Base-by-base conservation (phyloP, 1,284 basidiomycete genomes). In the Takashimella tepidaria region DNA sequence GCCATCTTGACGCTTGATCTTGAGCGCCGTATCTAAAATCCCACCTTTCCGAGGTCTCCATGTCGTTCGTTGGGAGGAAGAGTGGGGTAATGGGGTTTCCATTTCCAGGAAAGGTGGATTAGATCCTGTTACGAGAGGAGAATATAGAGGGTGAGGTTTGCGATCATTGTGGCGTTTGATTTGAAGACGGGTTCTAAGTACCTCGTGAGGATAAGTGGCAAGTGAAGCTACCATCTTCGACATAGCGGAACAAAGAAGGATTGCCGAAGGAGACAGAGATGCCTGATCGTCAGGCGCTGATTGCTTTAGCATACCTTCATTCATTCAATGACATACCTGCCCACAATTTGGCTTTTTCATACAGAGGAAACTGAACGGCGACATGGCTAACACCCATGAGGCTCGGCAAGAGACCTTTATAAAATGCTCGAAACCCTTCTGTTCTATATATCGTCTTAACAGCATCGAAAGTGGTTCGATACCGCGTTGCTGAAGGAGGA, bases 201-300 rank as follows among this genome's bases (percentile, higher is more conserved):
- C 93, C 76, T 97, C 92, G 73, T 97, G 92, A 0, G 93, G 93
- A 74, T 97, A 97, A 25, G 93, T 97, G 22, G 87, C 86, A 22
- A 96, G 78, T 11, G 91, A 92, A 3, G 92, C 93, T 2, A 88
- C 85, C 89, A 96, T 95, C 74, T 97, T 97, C 27, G 91, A 87
- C 20, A 84, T 76, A 6, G 89, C 89, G 20, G 90, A 92, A 76
- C 91, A 95, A 3, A 84, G 72, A 12, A 97, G 83, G 60, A 97
- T 92, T 19, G 83, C 81, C 25, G 79, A 74, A 4, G 83, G 83
- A 1, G 84, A 77, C 5, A 95, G 74, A 1, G 86, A 84, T 11
- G 69, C 66, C 37, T 73, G 68, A 55, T 79, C 78, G 3, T 79
- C 77, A 8, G 82, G 63, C 77, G 59, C 69, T 69, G 59, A 19